These are phyloP conservation scores for Tremella mesenterica DNA, from an alignment of 768 basidiomycete genomes.

Conservation along the genomic window DNA sequence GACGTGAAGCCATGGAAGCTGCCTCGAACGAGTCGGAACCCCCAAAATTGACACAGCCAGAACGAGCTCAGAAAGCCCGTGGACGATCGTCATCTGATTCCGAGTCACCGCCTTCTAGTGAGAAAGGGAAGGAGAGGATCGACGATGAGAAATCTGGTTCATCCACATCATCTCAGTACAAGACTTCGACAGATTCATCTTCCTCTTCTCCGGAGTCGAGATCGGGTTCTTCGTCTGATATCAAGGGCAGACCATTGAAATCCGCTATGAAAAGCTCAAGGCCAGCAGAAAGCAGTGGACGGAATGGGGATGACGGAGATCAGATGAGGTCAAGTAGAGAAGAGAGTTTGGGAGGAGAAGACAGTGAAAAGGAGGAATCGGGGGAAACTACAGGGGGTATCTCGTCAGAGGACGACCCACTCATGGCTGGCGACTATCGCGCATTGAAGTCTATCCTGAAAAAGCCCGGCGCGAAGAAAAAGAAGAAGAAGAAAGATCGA, in stretches of 20 bases:
- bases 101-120: not conserved
- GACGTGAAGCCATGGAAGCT: constrained; percentile 1
- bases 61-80: not conserved
- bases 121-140: constrained; percentile 18
- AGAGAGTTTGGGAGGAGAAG: no score
- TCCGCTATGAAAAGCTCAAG: no score
- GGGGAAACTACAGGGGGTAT: not conserved
- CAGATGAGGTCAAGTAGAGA: no score
- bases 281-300: no score
- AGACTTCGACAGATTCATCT: not conserved
- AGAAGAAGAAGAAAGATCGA: constrained; percentile 25
- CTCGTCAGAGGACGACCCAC: constrained; percentile 15
- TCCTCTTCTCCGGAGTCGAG: no score
- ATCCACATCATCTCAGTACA: not conserved
- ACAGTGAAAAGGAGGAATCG: not conserved
- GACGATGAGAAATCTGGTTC: constrained; percentile 6
- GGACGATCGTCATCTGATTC: not conserved
- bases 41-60: not conserved
- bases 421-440: constrained; percentile 32
- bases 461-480: constrained; percentile 20
- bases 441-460: constrained; percentile 33
- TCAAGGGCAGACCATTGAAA: no score
- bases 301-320: no score
- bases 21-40: not conserved
- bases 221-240: no score